Percentiles rank a stretch among this genome's conserved stretches.
Evolutionary conservation across 75 land plant genomes (phyloP).

Genomic region (Pinus albicaulis): DNA sequence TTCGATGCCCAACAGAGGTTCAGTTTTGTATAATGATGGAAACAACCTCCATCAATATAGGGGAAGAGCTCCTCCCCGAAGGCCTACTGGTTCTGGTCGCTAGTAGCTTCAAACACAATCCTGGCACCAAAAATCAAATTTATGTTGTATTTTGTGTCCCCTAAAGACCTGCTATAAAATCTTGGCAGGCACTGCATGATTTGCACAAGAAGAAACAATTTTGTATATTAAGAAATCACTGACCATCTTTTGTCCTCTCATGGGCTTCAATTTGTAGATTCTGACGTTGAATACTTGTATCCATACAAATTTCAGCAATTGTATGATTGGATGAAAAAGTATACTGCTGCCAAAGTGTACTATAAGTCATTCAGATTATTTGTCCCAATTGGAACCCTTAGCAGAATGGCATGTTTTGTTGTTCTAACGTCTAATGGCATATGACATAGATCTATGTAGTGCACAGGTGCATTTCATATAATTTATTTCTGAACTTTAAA

Average conservation of each 20-base stretch:
- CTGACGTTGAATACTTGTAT: background rate
- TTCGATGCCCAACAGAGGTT: background rate
- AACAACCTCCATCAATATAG: slow-evolving; percentile 5
- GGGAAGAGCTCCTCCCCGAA: background rate
- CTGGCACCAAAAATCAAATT: background rate
- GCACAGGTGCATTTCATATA: too few species aligned
- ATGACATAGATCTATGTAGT: too few species aligned
- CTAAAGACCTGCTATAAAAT: background rate
- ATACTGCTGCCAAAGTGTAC: too few species aligned
- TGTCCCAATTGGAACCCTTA: too few species aligned
- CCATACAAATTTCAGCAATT: too few species aligned
- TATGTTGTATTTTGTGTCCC: background rate
- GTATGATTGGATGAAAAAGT: too few species aligned
- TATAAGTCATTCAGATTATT: too few species aligned
- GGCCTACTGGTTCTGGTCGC: slow-evolving; percentile 4
- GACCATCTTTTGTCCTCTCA: background rate
- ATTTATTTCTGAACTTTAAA: too few species aligned
- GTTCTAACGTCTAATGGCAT: too few species aligned
- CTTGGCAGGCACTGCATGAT: background rate
- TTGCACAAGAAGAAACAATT: background rate
- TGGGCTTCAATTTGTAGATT: background rate
- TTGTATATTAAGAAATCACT: slow-evolving; percentile 5
- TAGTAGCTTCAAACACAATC: background rate
- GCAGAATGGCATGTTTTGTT: too few species aligned
- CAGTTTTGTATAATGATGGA: slow-evolving; percentile 8